phyloP scores from a whole-genome alignment of 1,284 basidiomycete species.

The Coniferiporia sulphurascens region DNA sequence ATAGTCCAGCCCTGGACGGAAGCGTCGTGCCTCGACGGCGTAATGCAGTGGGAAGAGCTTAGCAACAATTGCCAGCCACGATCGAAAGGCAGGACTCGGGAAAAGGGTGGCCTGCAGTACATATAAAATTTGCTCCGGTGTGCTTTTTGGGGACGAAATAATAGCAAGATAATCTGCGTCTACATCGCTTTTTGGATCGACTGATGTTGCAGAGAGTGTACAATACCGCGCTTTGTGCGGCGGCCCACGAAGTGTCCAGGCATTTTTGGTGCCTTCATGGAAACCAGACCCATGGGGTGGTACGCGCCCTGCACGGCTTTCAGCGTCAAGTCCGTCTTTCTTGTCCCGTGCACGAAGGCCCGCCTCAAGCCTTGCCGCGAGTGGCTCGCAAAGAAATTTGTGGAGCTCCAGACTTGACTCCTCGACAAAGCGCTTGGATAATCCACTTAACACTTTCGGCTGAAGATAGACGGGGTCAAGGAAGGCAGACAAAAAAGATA shows the following conservation, averaged over 20 bases:
- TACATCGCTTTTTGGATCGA: slow-evolving; percentile 23
- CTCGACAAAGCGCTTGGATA: slow-evolving; percentile 80
- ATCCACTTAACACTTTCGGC: slow-evolving; percentile 72
- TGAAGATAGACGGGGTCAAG: slow-evolving; percentile 91
- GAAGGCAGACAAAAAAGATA: slow-evolving; percentile 73
- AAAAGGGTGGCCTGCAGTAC: slow-evolving; percentile 73
- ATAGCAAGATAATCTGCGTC: not conserved
- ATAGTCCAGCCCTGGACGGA: slow-evolving; percentile 92
- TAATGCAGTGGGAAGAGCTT: slow-evolving; percentile 73
- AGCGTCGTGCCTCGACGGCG: slow-evolving; percentile 77
- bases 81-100: slow-evolving; percentile 80
- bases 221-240: slow-evolving; percentile 95
- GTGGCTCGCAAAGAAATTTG: slow-evolving; percentile 68
- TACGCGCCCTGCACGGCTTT: slow-evolving; percentile 43
- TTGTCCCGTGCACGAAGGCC: slow-evolving; percentile 64
- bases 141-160: slow-evolving; percentile 24
- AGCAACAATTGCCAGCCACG: slow-evolving; percentile 83
- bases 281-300: slow-evolving; percentile 52
- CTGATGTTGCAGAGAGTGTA: slow-evolving; percentile 37
- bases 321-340: slow-evolving; percentile 59
- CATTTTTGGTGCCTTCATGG: slow-evolving; percentile 44
- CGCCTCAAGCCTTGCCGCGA: slow-evolving; percentile 64
- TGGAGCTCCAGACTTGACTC: slow-evolving; percentile 92
- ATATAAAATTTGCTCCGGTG: slow-evolving; percentile 56
- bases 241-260: slow-evolving; percentile 80